Conservation (phyloP, 2,329 filamentous ascomycete genomes). For the Xylariaceae sp. region DNA sequence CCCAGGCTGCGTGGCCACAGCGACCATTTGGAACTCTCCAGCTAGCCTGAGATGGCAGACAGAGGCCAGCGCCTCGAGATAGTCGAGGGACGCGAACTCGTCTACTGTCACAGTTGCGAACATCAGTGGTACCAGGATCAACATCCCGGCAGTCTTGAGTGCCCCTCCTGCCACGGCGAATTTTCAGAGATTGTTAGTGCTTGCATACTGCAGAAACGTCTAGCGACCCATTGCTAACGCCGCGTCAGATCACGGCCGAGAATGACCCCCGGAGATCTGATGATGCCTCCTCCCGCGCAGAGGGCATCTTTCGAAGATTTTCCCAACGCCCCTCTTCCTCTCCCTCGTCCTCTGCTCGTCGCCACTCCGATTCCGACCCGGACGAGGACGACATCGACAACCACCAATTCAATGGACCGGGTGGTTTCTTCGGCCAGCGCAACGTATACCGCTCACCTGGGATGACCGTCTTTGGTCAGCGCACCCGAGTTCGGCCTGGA, state of each 20-base stretch:
- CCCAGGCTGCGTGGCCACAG: slow-evolving; percentile 49
- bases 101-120: slow-evolving; percentile 79
- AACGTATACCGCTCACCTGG: slow-evolving; percentile 28
- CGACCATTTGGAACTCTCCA: too few species aligned
- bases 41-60: slow-evolving; percentile 36
- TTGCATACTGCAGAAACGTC: background rate
- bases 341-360: slow-evolving; percentile 5
- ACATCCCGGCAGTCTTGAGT: slow-evolving; percentile 53
- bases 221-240: slow-evolving; percentile 19
- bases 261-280: slow-evolving; percentile 55
- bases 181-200: slow-evolving; percentile 77
- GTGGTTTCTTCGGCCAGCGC: slow-evolving; percentile 38
- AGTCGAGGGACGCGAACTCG: slow-evolving; percentile 57
- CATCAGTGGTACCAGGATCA: slow-evolving; percentile 76
- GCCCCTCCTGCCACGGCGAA: slow-evolving; percentile 72
- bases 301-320: slow-evolving; percentile 1
- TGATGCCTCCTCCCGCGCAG: slow-evolving; percentile 28
- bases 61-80: slow-evolving; percentile 43
- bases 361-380: slow-evolving; percentile 47
- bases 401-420: slow-evolving; percentile 35
- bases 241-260: slow-evolving; percentile 43
- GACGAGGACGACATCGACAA: slow-evolving; percentile 56
- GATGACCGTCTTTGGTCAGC: slow-evolving; percentile 9
- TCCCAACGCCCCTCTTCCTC: background rate
- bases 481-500: slow-evolving; percentile 18